phyloP scores from a whole-genome alignment of 1,139 yeast species.

The Casaregolazyma suthepensis region DNA sequence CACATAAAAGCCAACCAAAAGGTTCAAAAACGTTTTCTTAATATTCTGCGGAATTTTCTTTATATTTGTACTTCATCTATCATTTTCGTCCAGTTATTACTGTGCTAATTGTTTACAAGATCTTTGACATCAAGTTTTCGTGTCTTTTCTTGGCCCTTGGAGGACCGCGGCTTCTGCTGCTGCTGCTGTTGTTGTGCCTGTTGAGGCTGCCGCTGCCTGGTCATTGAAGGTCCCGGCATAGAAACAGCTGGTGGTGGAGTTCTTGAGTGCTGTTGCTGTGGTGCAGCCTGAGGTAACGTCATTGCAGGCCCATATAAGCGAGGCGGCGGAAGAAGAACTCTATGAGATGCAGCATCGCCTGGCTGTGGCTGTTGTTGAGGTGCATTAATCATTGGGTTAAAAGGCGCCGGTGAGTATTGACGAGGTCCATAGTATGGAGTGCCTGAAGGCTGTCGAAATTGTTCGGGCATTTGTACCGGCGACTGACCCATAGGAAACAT shows the following conservation, averaged over 20 bases:
- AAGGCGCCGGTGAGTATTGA: neutral
- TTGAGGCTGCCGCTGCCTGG: constrained; percentile 4
- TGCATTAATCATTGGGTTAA: neutral
- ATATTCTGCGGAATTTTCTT: neutral
- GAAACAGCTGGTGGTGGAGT: constrained; percentile 2
- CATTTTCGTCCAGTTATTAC: neutral
- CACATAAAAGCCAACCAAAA: too few relatives aligned
- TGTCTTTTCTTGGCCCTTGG: neutral
- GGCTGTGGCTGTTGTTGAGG: neutral
- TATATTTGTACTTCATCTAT: neutral
- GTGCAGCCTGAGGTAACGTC: constrained; percentile 7
- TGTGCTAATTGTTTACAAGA: constrained; percentile 1
- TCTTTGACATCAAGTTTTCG: constrained; percentile 6
- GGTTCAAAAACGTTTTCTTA: neutral
- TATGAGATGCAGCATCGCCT: neutral
- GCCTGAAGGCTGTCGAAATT: neutral
- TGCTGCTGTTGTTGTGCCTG: constrained; percentile 6
- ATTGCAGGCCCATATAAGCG: constrained; percentile 1
- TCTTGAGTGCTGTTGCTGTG: neutral
- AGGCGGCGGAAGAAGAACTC: constrained; percentile 4
- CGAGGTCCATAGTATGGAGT: neutral
- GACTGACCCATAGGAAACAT: neutral
- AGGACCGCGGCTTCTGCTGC: constrained; percentile 1
- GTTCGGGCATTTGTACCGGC: neutral
- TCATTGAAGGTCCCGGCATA: constrained; percentile 1